Base-by-base conservation (phyloP, 2,329 filamentous ascomycete genomes). In the Macroventuria anomochaeta region DNA sequence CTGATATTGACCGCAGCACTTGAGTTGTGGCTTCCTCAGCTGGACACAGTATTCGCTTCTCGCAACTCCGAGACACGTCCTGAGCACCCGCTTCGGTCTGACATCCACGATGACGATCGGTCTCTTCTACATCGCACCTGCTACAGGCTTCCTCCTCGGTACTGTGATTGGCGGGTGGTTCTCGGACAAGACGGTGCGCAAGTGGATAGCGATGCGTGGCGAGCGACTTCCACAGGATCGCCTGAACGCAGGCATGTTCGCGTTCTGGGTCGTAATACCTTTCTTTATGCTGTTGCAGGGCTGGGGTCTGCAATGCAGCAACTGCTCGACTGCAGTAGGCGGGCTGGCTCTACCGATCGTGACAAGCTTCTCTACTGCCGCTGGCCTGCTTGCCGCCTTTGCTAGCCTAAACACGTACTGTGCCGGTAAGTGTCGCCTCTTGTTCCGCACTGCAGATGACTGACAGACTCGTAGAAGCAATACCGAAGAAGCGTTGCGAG, bases 401-500 rank as follows among this genome's bases (percentile, higher is more conserved):
- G 75, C 70, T 17, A 72, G 71, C 2, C 42, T 77, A 15, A 77
- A 77, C 47, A 77, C 76, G 0, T 77, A 76, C 46, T 69, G 72
- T 29, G 74, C 74, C 12, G 75, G 73, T 76, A 58, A 41, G 66
- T 40, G 3, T 32, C n/a, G 8, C 17, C 7, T 11, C n/a, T 28
- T 11, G 3, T 13, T 21, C 26, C 10, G 25, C 17, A 31, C 15
- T 2, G n/a, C n/a, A 20, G 13, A 13, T n/a, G 13, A 17, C 38
- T 56, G 18, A 43, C 18, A 39, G 11, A 2, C 3, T 26, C 7
- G 11, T 46, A 65, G 68, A 71, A 46, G 68, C 62, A 13, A 48
- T 67, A 33, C 68, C 68, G 13, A 38, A 57, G 6, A 54, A 58
- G 13, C 52, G 68, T 11, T 46, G 53, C 10, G 65, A 68, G 37